Percentiles rank a stretch among this genome's conserved stretches.
phyloP scores from a whole-genome alignment of 2,329 filamentous ascomycete species.

The Penicillium sp. region DNA sequence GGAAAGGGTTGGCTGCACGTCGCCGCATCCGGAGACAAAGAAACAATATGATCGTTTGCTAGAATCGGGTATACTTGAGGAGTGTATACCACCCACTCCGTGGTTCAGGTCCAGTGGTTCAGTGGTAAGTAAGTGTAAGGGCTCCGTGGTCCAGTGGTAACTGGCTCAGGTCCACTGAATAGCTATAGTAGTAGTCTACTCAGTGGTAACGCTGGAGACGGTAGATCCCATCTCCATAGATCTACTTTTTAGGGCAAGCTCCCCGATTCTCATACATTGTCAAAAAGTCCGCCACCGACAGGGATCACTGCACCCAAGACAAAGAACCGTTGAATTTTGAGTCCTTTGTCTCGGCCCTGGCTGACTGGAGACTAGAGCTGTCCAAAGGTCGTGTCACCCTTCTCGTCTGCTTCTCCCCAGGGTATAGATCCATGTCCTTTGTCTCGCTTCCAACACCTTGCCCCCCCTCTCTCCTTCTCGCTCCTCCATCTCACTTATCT shows the following conservation, averaged over 20 bases:
- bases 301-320: slow-evolving; percentile 13
- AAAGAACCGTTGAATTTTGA: slow-evolving; percentile 16
- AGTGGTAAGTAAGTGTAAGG: too few species aligned
- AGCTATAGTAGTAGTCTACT: too few species aligned
- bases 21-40: slow-evolving; percentile 32
- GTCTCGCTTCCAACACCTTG: slow-evolving; percentile 2
- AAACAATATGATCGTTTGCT: slow-evolving; percentile 34
- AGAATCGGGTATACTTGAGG: too few species aligned
- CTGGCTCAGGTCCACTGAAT: too few species aligned
- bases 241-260: too few species aligned
- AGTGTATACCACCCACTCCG: too few species aligned
- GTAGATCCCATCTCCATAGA: too few species aligned
- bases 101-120: too few species aligned
- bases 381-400: background rate
- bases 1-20: slow-evolving; percentile 10
- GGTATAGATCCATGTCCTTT: slow-evolving; percentile 10
- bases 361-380: background rate
- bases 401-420: slow-evolving; percentile 14
- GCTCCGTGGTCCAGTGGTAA: too few species aligned
- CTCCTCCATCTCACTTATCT: slow-evolving; percentile 15
- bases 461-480: background rate
- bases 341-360: slow-evolving; percentile 8
- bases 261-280: slow-evolving; percentile 15
- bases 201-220: too few species aligned
- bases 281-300: slow-evolving; percentile 26